These are phyloP conservation scores for Paramecium caudatum DNA, from an alignment of 73 alveolate species.

Conservation along the genomic window DNA sequence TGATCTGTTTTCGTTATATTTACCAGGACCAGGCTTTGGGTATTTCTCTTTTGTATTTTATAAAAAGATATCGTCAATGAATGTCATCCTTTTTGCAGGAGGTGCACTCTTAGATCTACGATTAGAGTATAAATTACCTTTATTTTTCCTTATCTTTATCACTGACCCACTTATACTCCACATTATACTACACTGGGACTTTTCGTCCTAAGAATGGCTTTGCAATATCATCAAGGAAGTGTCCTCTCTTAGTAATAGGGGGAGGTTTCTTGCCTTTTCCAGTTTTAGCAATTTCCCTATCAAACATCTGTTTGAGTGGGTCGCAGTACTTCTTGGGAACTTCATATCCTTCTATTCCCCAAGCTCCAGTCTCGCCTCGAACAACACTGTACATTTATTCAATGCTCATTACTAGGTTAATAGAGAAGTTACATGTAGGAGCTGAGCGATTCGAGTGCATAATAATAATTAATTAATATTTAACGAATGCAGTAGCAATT, in stretches of 20 bases:
- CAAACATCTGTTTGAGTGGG: slow-evolving; percentile 43
- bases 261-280: slow-evolving; percentile 67
- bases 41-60: background rate
- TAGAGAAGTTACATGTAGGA: slow-evolving; percentile 60
- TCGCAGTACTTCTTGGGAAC: slow-evolving; percentile 75
- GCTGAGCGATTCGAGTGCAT: slow-evolving; percentile 54
- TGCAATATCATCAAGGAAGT: slow-evolving; percentile 69
- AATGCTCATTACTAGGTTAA: slow-evolving; percentile 68
- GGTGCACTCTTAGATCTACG: slow-evolving; percentile 50
- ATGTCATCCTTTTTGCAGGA: slow-evolving; percentile 55
- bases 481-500: slow-evolving; percentile 15
- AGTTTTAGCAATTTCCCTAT: background rate
- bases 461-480: slow-evolving; percentile 25
- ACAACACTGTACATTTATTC: slow-evolving; percentile 71
- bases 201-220: slow-evolving; percentile 51
- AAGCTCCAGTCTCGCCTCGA: slow-evolving; percentile 73
- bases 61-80: slow-evolving; percentile 63
- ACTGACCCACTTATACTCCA: slow-evolving; percentile 45
- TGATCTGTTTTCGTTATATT: slow-evolving; percentile 44
- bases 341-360: slow-evolving; percentile 79
- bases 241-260: slow-evolving; percentile 72
- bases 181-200: slow-evolving; percentile 72
- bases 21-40: slow-evolving; percentile 71
- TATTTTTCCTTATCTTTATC: slow-evolving; percentile 63
- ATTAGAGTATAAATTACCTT: background rate